Evolutionary conservation across 2,329 filamentous ascomycete genomes (phyloP).

Genomic region (Madurella mycetomatis): DNA sequence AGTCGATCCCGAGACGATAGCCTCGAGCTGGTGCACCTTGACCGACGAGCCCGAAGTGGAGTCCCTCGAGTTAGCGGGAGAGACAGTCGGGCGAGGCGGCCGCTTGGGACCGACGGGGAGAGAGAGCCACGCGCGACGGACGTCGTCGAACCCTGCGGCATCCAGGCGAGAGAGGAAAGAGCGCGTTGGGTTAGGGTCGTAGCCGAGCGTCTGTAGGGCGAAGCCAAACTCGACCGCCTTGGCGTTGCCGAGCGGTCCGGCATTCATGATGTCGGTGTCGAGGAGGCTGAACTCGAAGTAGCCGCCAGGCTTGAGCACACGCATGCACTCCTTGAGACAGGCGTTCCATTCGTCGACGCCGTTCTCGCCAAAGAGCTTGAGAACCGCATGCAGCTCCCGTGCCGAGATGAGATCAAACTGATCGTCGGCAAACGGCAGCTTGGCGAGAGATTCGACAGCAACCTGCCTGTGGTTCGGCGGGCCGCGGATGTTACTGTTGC

Average conservation of each 20-base stretch:
- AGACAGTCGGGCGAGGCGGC: constrained; percentile 30
- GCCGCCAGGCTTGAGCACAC: constrained; percentile 87
- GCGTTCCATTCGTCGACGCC: constrained; percentile 81
- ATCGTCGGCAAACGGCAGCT: constrained; percentile 77
- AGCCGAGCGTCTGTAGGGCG: constrained; percentile 81
- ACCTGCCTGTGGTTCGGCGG: constrained; percentile 85
- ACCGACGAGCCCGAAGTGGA: constrained; percentile 32
- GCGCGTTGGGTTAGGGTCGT: constrained; percentile 80
- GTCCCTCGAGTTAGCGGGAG: constrained; percentile 7
- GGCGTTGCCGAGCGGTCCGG: constrained; percentile 72
- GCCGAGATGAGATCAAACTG: constrained; percentile 92
- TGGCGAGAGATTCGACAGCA: constrained; percentile 69
- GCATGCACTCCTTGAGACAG: constrained; percentile 79
- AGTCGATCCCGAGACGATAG: constrained; percentile 63
- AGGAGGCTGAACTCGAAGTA: constrained; percentile 88
- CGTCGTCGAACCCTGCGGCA: constrained; percentile 70
- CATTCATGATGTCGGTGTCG: constrained; percentile 84
- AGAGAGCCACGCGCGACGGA: constrained; percentile 84
- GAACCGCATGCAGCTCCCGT: constrained; percentile 76
- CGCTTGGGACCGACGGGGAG: constrained; percentile 67
- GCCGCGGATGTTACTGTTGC: constrained; percentile 72
- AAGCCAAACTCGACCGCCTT: constrained; percentile 90
- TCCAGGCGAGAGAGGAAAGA: constrained; percentile 71
- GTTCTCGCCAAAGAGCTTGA: constrained; percentile 68
- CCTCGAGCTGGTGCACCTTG: constrained; percentile 53